A percentile compares a stretch with the other conserved stretches of the same genome.
phyloP scores from a whole-genome alignment of 371 early-diverging fungal genomes.

The Circinella minor region DNA sequence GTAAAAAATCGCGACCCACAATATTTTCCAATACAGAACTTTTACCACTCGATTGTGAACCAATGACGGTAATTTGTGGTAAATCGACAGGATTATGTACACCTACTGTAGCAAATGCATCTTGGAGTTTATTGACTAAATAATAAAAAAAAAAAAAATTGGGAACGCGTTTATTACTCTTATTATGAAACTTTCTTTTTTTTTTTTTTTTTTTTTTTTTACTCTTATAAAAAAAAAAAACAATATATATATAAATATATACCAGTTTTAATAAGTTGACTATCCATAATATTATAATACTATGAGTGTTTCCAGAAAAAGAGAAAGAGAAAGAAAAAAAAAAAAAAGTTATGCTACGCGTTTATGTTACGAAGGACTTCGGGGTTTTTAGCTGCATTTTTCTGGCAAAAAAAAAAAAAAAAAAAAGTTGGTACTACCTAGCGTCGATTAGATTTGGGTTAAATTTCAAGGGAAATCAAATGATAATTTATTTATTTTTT shows the following conservation, averaged over 20 bases:
- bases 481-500: too few species aligned
- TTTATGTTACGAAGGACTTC: too few species aligned
- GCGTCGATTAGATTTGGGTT: too few species aligned
- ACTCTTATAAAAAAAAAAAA: background rate
- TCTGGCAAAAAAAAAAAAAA: too few species aligned
- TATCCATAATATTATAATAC: slow-evolving; percentile 45
- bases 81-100: slow-evolving; percentile 97
- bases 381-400: too few species aligned
- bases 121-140: slow-evolving; percentile 90
- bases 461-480: too few species aligned
- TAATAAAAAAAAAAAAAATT: slow-evolving; percentile 6
- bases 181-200: too few species aligned
- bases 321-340: too few species aligned
- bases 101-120: slow-evolving; percentile 96
- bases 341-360: too few species aligned
- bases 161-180: background rate
- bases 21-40: slow-evolving; percentile 99
- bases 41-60: slow-evolving; percentile 98
- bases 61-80: slow-evolving; percentile 99
- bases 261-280: slow-evolving; percentile 58
- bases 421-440: too few species aligned
- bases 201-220: too few species aligned
- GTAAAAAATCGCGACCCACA: slow-evolving; percentile 98
- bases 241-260: background rate
- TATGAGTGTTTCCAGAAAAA: too few species aligned